phyloP scores from a whole-genome alignment of 495 filamentous ascomycete genomes.

The Chaetomidium leptoderma region DNA sequence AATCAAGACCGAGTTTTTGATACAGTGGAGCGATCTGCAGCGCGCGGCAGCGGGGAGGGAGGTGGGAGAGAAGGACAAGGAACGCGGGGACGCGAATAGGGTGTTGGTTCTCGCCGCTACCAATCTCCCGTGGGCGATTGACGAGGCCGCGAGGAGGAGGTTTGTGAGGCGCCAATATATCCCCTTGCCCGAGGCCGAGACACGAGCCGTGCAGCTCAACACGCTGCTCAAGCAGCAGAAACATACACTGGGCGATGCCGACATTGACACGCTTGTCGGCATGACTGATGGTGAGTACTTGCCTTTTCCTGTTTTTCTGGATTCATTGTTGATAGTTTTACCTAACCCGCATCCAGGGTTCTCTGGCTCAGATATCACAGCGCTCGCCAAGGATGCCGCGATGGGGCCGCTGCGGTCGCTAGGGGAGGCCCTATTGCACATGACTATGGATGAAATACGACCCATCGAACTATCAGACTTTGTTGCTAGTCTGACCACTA shows the following conservation, averaged over 20 bases:
- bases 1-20: constrained; percentile 97
- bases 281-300: constrained; percentile 72
- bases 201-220: constrained; percentile 70
- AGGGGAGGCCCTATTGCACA: constrained; percentile 83
- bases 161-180: constrained; percentile 97
- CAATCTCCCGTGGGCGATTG: constrained; percentile 96
- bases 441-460: constrained; percentile 89
- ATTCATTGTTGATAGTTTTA: not conserved
- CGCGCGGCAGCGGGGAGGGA: constrained; percentile 86
- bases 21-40: constrained; percentile 94
- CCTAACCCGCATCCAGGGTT: constrained; percentile 59
- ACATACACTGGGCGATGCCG: constrained; percentile 66
- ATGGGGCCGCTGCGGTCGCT: constrained; percentile 94
- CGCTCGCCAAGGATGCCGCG: constrained; percentile 93
- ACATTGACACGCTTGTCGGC: constrained; percentile 72
- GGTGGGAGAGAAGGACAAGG: constrained; percentile 59
- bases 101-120: constrained; percentile 94
- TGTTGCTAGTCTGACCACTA: constrained; percentile 73
- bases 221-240: constrained; percentile 82
- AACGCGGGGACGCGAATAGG: constrained; percentile 77
- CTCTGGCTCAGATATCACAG: constrained; percentile 95
- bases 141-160: constrained; percentile 85
- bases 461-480: constrained; percentile 84
- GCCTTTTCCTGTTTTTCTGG: too few relatives aligned
- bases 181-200: constrained; percentile 79